phyloP scores from a whole-genome alignment of 441 rosid species.

The Adansonia grandidieri region DNA sequence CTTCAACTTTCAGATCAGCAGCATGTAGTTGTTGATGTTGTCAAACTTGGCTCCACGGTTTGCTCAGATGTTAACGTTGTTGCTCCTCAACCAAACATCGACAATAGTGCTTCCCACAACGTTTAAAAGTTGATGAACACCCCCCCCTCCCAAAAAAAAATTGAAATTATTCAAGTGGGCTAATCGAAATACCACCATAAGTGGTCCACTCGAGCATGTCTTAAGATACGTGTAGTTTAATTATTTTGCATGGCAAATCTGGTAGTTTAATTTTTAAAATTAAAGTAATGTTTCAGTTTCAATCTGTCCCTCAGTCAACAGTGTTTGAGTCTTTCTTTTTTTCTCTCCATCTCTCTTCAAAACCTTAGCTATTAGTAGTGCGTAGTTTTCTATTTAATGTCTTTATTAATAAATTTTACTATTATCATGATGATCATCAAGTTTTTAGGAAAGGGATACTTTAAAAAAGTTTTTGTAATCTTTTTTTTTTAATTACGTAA shows the following conservation, averaged over 20 bases:
- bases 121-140: background rate
- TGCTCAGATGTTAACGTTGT: constrained; percentile 4
- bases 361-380: background rate
- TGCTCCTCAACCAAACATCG: background rate
- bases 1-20: constrained; percentile 36
- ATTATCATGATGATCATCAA: background rate
- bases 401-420: background rate
- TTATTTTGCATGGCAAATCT: constrained; percentile 21
- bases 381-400: background rate
- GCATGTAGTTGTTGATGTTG: constrained; percentile 51
- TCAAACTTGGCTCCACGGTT: constrained; percentile 34
- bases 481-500: too few species aligned
- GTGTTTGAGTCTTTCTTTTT: background rate
- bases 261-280: background rate
- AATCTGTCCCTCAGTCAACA: background rate
- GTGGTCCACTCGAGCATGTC: background rate
- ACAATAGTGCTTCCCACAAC: background rate
- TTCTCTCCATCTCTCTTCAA: constrained; percentile 1
- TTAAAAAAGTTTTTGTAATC: too few species aligned
- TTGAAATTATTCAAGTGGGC: background rate
- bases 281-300: background rate
- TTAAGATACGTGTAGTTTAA: background rate
- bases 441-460: too few species aligned
- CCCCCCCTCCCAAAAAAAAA: background rate
- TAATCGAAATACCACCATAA: too few species aligned